Evolutionary conservation across 345 rosid species (phyloP).

Genomic region (Abelmoschus esculentus): DNA sequence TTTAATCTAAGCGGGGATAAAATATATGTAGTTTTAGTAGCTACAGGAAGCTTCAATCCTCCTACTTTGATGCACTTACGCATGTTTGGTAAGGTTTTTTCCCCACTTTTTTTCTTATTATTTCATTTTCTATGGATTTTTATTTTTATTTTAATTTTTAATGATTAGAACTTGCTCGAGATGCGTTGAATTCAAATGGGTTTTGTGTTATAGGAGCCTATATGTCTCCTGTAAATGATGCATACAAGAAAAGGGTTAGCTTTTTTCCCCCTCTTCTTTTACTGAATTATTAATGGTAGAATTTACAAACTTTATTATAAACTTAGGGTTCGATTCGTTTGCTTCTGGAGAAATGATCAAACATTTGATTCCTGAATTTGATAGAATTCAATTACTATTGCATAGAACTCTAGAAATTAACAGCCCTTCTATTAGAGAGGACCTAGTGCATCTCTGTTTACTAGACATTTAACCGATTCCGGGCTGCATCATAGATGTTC

Average conservation of each 20-base stretch:
- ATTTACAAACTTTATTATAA: background rate
- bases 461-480: no score
- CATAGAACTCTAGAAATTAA: no score
- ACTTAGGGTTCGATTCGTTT: background rate
- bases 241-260: constrained; percentile 67
- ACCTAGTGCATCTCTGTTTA: no score
- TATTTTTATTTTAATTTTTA: background rate
- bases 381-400: background rate
- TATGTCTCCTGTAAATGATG: constrained; percentile 91
- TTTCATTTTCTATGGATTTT: background rate
- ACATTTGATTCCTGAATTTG: background rate
- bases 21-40: constrained; percentile 57
- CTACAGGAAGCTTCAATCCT: constrained; percentile 96
- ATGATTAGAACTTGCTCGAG: constrained; percentile 71
- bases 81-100: constrained; percentile 56
- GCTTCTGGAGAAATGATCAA: background rate
- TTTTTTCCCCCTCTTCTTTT: background rate
- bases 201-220: constrained; percentile 78
- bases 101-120: background rate
- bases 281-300: background rate
- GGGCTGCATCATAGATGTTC: no score
- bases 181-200: constrained; percentile 53
- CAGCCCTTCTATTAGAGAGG: no score
- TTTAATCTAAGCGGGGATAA: constrained; percentile 28
- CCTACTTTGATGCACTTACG: constrained; percentile 95